A percentile compares a stretch with the other conserved stretches of the same genome.
Conservation (phyloP, 2,329 filamentous ascomycete species). For the Fusarium mexicanum region DNA sequence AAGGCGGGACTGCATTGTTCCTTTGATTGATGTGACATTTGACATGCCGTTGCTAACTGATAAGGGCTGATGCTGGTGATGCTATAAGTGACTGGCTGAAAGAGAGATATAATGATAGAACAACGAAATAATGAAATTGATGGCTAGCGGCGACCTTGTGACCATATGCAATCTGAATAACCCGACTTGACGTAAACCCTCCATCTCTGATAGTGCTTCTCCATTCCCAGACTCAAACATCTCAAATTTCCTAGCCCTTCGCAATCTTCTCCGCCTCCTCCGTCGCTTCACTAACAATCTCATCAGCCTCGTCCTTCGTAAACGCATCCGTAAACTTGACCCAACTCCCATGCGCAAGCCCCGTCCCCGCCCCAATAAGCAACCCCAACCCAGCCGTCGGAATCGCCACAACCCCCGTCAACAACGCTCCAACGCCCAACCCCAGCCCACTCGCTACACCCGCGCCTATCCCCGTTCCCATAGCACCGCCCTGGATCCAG, state of each 20-base stretch:
- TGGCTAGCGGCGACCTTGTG: background rate
- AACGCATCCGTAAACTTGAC: slow-evolving; percentile 36
- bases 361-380: slow-evolving; percentile 34
- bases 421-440: slow-evolving; percentile 21
- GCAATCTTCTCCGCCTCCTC: slow-evolving; percentile 34
- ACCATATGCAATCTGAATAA: background rate
- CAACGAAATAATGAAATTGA: background rate
- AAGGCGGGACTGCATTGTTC: background rate
- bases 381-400: slow-evolving; percentile 31
- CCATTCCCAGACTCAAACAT: too few species aligned
- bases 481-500: slow-evolving; percentile 37
- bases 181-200: fast-evolving
- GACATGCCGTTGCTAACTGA: background rate
- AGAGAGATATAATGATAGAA: background rate
- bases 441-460: slow-evolving; percentile 37
- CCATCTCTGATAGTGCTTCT: too few species aligned
- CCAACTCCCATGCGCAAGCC: slow-evolving; percentile 32
- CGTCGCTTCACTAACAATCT: slow-evolving; percentile 29
- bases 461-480: slow-evolving; percentile 33
- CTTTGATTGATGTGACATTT: background rate
- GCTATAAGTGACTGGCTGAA: background rate
- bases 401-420: slow-evolving; percentile 36
- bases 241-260: background rate
- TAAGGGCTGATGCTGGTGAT: background rate
- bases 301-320: slow-evolving; percentile 29